phyloP scores from a whole-genome alignment of 805 yeast species.

The Metschnikowia colocasiae region DNA sequence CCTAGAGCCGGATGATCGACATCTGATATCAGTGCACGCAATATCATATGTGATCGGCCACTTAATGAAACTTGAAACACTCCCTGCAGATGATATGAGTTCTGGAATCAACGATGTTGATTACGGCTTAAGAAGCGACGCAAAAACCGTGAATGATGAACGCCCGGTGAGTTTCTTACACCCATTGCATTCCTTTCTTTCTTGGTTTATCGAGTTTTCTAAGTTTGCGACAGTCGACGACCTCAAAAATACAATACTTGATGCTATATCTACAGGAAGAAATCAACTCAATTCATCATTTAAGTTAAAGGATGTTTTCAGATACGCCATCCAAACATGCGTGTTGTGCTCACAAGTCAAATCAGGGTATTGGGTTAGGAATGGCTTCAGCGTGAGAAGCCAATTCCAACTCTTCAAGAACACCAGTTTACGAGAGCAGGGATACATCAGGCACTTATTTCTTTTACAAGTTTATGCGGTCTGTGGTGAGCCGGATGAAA shows the following conservation, averaged over 20 bases:
- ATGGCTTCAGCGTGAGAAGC: conserved; percentile 75
- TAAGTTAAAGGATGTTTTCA: conserved; percentile 44
- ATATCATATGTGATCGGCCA: conserved; percentile 29
- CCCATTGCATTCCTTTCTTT: conserved; percentile 70
- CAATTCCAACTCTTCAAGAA: conserved; percentile 78
- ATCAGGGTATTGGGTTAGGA: conserved; percentile 91
- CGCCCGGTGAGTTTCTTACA: conserved; percentile 68
- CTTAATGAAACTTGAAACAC: conserved; percentile 28
- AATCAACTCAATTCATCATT: neutral
- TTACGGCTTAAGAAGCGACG: conserved; percentile 15
- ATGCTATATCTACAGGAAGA: neutral
- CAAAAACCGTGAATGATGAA: conserved; percentile 14
- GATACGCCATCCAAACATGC: conserved; percentile 71
- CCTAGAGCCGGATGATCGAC: conserved; percentile 14
- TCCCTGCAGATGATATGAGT: neutral
- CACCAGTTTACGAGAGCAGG: conserved; percentile 76
- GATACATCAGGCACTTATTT: conserved; percentile 74
- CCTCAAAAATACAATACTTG: neutral
- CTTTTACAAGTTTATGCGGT: conserved; percentile 63
- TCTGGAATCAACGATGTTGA: conserved; percentile 12
- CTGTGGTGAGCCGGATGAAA: conserved; percentile 48
- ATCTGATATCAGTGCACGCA: conserved; percentile 23
- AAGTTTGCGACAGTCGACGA: conserved; percentile 23
- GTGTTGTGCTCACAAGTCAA: conserved; percentile 81
- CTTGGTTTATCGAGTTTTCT: conserved; percentile 65